Evolutionary conservation across 2,329 filamentous ascomycete genomes (phyloP), one percentile per base, ranked within the genome.

Genomic region (Pseudocercospora vitis): DNA sequence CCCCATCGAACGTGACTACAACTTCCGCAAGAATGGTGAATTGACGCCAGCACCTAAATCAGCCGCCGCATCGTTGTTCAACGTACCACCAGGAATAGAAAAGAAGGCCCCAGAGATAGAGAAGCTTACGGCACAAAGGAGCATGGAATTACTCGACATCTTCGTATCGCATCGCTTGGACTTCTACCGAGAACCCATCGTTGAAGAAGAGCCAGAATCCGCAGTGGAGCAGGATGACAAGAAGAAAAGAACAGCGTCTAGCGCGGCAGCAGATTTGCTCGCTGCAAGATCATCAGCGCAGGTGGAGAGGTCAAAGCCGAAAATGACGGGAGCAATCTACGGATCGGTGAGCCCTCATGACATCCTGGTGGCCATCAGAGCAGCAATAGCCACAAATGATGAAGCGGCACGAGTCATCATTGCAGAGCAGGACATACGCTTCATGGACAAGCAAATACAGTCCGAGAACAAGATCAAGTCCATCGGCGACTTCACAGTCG

Each of bases 301-400:
- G 50, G 55, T 37, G 47, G 42, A 45, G 18, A 57, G 52, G 45
- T 28, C 56, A 5, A 58, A 63, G 48, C 50, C 56, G 18, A 53
- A 51, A 23, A 48, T 56, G 19, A 59, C 60, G 5, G 55, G 63
- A 16, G 69, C 71, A 12, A 81, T 79, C 45, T 78, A 80, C 59
- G 81, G 80, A 21, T 80, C 78, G 2, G 79, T 84, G 3, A 77
- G 78, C n/a, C 76, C 75, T 6, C 66, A 71, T 19, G 81, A 84
- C 63, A 71, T 84, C 50, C 74, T 73, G 6, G 65, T 70, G 12
- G 76, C 73, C 19, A 72, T 83, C 51, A 76, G 73, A 54, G 72
- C 72, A 35, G 71, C 76, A 19, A 68, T 82, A 58, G 75, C 74
- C 29, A 73, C 75, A 52, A 77, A 81, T 59, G 74, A 78, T 50